Evolutionary conservation across 352 stramenopile genomes (phyloP), one percentile per base, ranked within the genome.

Genomic region (Aphanomyces cochlioides): DNA sequence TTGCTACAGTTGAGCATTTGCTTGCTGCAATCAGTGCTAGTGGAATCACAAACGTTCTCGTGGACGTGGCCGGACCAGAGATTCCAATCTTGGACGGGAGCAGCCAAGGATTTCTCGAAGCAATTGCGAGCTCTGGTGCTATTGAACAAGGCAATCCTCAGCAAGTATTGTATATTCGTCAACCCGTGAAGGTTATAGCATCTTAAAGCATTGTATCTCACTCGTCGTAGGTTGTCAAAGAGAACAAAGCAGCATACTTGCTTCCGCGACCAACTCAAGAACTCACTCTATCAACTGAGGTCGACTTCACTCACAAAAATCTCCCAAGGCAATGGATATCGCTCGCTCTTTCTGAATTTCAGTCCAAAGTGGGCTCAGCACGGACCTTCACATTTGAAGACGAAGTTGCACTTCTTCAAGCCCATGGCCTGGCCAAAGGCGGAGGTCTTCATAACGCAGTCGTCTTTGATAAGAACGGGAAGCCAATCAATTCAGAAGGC

Each of bases 311-410:
- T 19, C 81, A 88, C 69, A 86, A 87, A 73, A 72, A 76, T 7
- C 71, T 92, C 10, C 59, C 59, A 21, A 21, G 78, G 77, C 34
- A 79, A 74, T 38, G 80, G 59, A 7, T 77, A 75, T 15, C 87
- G 84, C 57, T 72, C 56, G 4, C 63, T 86, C 39, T 77, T 7
- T 21, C 48, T 1, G 37, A 60, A 0, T 90, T 90, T 57, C 53
- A 73, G 1, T 38, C 67, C 0, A 43, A 83, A 2, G 74, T 90
- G 36, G 84, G 83, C 17, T 61, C 79, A 3, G 80, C 83, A 15
- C 78, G 81, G 5, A 92, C 83, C 5, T 90, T 92, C 72, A 90
- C 84, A 48, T 90, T 92, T 59, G 77, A 88, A 72, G 78, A 90
- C 6, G 81, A 90, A 68, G 81, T 90, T 60, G 75, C 72, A 56